phyloP scores from a whole-genome alignment of 1,139 yeast genomes.

The Taphrina wiesneri region DNA sequence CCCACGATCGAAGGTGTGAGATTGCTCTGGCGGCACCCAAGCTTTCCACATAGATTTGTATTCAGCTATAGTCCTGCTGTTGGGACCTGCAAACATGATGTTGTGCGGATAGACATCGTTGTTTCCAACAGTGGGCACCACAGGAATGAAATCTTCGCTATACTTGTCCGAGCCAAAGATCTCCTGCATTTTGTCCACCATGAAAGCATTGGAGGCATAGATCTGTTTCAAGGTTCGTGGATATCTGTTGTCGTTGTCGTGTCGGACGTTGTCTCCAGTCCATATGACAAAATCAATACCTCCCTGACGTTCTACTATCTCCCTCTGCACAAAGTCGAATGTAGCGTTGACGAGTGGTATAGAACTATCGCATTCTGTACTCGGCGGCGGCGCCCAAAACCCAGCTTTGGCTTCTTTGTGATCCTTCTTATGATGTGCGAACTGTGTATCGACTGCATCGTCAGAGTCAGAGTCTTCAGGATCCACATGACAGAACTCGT shows the following conservation, averaged over 20 bases:
- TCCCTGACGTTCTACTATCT: conserved; percentile 53
- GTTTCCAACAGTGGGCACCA: conserved; percentile 54
- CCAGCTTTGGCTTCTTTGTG: conserved; percentile 54
- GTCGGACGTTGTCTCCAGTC: conserved; percentile 89
- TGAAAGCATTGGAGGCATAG: conserved; percentile 64
- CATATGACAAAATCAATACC: conserved; percentile 75
- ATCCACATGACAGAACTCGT: conserved; percentile 57
- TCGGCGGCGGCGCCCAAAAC: conserved; percentile 75
- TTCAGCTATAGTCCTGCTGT: conserved; percentile 71
- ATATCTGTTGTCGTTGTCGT: conserved; percentile 70
- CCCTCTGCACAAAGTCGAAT: conserved; percentile 62
- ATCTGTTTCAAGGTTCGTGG: conserved; percentile 75
- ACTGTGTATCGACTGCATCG: conserved; percentile 35
- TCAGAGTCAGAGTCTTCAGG: conserved; percentile 38
- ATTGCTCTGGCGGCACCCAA: conserved; percentile 74
- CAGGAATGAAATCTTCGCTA: conserved; percentile 44
- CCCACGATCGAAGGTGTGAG: conserved; percentile 71
- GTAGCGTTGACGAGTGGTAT: conserved; percentile 62
- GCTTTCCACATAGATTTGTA: conserved; percentile 69
- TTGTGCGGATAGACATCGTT: conserved; percentile 90
- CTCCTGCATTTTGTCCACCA: conserved; percentile 57
- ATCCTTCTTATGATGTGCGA: conserved; percentile 26
- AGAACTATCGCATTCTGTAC: conserved; percentile 71
- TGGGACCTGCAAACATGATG: conserved; percentile 79
- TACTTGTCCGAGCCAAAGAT: conserved; percentile 51